phyloP scores from a whole-genome alignment of 2,329 filamentous ascomycete genomes.

The Gremmenia infestans region DNA sequence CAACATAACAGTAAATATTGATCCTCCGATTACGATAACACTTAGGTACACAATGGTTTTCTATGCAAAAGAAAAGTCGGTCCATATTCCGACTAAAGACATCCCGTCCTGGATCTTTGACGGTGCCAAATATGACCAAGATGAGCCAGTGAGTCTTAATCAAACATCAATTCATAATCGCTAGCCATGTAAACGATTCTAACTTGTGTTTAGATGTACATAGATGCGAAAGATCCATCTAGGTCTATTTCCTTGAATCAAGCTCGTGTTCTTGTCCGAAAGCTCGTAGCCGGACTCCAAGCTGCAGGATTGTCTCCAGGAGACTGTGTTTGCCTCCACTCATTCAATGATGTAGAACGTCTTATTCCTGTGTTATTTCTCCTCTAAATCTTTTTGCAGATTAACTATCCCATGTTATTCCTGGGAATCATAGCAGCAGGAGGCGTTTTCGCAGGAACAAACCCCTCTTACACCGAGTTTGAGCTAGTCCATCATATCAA shows the following conservation, averaged over 20 bases:
- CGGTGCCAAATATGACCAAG: slow-evolving; percentile 16
- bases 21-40: background rate
- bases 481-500: slow-evolving; percentile 29
- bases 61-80: slow-evolving; percentile 10
- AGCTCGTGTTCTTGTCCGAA: slow-evolving; percentile 20
- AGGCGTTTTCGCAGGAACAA: slow-evolving; percentile 24
- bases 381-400: background rate
- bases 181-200: background rate
- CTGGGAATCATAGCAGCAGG: slow-evolving; percentile 27
- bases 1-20: no score
- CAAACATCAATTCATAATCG: background rate
- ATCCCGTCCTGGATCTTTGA: slow-evolving; percentile 26
- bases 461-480: slow-evolving; percentile 27
- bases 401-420: slow-evolving; percentile 16
- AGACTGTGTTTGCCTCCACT: slow-evolving; percentile 29
- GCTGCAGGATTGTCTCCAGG: slow-evolving; percentile 23
- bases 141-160: slow-evolving; percentile 23
- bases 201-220: slow-evolving; percentile 22
- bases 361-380: background rate
- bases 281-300: slow-evolving; percentile 26
- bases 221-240: slow-evolving; percentile 22
- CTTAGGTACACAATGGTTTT: slow-evolving; percentile 9
- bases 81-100: slow-evolving; percentile 23
- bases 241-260: slow-evolving; percentile 25
- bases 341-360: slow-evolving; percentile 27